These are phyloP conservation scores for Diaporthe sp. DNA, from an alignment of 2,329 filamentous ascomycete genomes.

Conservation along the genomic window DNA sequence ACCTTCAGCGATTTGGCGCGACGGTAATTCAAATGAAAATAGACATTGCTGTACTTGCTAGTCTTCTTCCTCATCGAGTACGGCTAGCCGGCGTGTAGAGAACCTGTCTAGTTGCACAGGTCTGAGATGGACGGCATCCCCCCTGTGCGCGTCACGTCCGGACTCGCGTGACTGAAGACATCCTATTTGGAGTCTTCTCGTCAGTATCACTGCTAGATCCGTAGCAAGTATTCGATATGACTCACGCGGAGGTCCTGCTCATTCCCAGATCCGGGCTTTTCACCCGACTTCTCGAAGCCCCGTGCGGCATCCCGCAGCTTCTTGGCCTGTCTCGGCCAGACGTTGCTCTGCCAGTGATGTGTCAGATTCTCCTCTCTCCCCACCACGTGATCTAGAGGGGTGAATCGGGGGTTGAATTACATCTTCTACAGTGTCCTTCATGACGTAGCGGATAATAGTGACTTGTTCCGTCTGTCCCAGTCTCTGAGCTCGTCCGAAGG, in stretches of 20 bases:
- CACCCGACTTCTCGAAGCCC: conserved; percentile 9
- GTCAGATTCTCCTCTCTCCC: conserved; percentile 3
- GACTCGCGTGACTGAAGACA: conserved; percentile 3
- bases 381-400: conserved; percentile 37
- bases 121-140: conserved; percentile 18
- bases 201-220: neutral
- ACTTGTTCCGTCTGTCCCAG: conserved; percentile 61
- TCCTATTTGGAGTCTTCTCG: neutral
- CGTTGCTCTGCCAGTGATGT: conserved; percentile 26
- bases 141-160: neutral
- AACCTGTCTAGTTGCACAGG: neutral
- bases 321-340: conserved; percentile 24
- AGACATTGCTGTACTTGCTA: neutral
- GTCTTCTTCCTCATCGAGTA: neutral
- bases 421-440: conserved; percentile 58
- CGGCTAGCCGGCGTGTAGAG: too few species aligned
- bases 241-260: conserved; percentile 14
- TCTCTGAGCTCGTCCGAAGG: conserved; percentile 62
- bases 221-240: neutral
- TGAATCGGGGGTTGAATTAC: conserved; percentile 48
- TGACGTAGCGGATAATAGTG: conserved; percentile 60
- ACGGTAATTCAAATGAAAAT: neutral
- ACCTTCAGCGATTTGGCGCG: neutral
- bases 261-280: neutral
- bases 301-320: conserved; percentile 16